Base-by-base conservation (phyloP, 805 yeast genomes). In the Barnettozyma botsteinii region DNA sequence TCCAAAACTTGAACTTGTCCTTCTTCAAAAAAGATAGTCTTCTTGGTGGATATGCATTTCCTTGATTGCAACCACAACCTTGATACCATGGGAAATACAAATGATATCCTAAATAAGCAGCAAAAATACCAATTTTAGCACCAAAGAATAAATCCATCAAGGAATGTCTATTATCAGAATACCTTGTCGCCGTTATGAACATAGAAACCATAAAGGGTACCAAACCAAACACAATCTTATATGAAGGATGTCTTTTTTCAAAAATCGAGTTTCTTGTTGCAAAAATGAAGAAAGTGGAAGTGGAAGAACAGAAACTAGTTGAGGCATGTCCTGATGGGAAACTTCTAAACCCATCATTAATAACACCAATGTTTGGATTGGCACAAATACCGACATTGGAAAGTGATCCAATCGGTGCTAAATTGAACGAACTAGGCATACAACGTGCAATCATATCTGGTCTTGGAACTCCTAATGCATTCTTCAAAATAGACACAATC, bases 271-370 rank as follows among this genome's bases (percentile, higher is more conserved):
- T 45, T 39, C 60, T 61, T 0, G 65, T 65, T 5, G 65, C 50
- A 10, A 60, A 41, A 46, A 65, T 60, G 18, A 69, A 55, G 18
- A 61, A 51, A 22, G 64, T 53, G 15, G 64, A 53, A 1, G 65
- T 61, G 43, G 67, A 61, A 1, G 79, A 69, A 1, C 78, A 64
- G 49, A 75, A 75, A 18, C 73, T 60, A 6, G 74, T 62, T 8
- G 77, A 62, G 1, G 80, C 65, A 51, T 76, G 81, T 1, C 79
- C 81, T 35, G 77, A 72, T 2, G 81, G 81, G 35, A 78, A 74
- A 21, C 77, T 70, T 47, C 78, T 64, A 51, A 73, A 71, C 1
- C 81, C 81, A 50, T 75, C 79, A 50, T 57, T 52, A 15, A 76
- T 52, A 4, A 62, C 41, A 13, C 44, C 49, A 4, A 52, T 18